These are phyloP conservation scores for Pseudonitzschia pungens DNA, from an alignment of 108 stramenopile genomes.

Conservation along the genomic window DNA sequence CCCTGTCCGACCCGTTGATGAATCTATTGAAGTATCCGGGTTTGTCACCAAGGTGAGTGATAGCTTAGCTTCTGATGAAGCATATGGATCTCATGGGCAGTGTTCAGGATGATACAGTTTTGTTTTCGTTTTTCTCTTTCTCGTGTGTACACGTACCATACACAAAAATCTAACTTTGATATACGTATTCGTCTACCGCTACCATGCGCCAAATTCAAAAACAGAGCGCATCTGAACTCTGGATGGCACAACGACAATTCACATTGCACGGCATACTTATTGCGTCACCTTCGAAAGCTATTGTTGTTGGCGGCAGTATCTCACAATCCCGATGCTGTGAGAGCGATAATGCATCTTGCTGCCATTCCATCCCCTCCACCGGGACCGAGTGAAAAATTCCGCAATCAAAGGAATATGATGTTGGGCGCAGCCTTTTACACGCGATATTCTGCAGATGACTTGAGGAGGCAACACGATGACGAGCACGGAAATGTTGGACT, in stretches of 20 bases:
- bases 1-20: slow-evolving; percentile 33
- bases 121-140: neutral
- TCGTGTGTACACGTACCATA: too few relatives aligned
- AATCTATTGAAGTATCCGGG: slow-evolving; percentile 57
- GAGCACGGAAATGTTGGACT: slow-evolving; percentile 81
- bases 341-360: slow-evolving; percentile 69
- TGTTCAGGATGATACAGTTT: neutral
- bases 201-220: neutral
- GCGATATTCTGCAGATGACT: slow-evolving; percentile 46
- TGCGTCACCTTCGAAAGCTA: slow-evolving; percentile 78
- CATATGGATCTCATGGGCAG: neutral
- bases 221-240: slow-evolving; percentile 64
- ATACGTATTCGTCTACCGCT: neutral
- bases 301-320: slow-evolving; percentile 72
- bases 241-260: slow-evolving; percentile 77
- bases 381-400: slow-evolving; percentile 31
- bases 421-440: slow-evolving; percentile 14
- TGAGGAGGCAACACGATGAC: slow-evolving; percentile 63
- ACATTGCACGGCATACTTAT: slow-evolving; percentile 69
- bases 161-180: neutral
- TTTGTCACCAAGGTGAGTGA: slow-evolving; percentile 48
- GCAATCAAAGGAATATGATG: slow-evolving; percentile 29
- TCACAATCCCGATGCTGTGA: slow-evolving; percentile 67
- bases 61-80: neutral
- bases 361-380: slow-evolving; percentile 55